phyloP scores from a whole-genome alignment of 192 early-diverging fungal genomes.

The Coemansia erecta region DNA sequence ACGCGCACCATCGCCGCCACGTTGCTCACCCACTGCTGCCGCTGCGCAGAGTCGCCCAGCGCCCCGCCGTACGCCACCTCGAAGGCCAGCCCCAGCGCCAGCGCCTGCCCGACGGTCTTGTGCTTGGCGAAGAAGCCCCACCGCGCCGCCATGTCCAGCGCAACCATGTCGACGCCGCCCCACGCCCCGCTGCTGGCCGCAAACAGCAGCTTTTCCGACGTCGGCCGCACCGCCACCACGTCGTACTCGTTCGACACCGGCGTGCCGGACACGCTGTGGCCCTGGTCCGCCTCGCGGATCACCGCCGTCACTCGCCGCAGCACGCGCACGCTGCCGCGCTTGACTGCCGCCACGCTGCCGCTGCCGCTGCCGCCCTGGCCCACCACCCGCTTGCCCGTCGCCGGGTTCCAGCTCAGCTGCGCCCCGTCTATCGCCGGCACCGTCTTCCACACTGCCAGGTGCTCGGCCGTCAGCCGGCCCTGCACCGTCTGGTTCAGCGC shows the following conservation, averaged over 20 bases:
- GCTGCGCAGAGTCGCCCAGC: constrained; percentile 19
- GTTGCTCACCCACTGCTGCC: constrained; percentile 53
- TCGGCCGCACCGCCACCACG: constrained; percentile 45
- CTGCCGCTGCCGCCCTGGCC: not conserved
- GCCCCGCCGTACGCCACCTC: constrained; percentile 37
- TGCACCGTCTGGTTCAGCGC: constrained; percentile 45
- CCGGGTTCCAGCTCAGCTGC: constrained; percentile 25
- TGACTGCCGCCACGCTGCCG: constrained; percentile 3
- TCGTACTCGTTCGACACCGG: constrained; percentile 29
- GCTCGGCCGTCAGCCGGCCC: constrained; percentile 28
- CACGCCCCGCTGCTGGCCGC: constrained; percentile 40
- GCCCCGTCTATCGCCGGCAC: constrained; percentile 20
- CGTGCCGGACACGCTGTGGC: constrained; percentile 27
- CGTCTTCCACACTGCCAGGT: constrained; percentile 32
- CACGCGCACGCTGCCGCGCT: constrained; percentile 28
- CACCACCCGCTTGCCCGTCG: constrained; percentile 21
- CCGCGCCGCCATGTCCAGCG: constrained; percentile 44
- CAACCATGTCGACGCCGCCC: constrained; percentile 38
- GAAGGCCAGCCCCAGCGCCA: constrained; percentile 24
- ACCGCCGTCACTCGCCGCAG: constrained; percentile 41
- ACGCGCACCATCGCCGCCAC: constrained; percentile 38
- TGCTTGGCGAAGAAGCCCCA: constrained; percentile 50
- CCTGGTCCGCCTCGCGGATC: constrained; percentile 37
- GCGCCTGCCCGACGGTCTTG: constrained; percentile 43
- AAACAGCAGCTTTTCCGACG: constrained; percentile 28